Evolutionary conservation across 306 rosid species (phyloP), one percentile per base, ranked within the genome.

Genomic region (Gastrolobium villosum): DNA sequence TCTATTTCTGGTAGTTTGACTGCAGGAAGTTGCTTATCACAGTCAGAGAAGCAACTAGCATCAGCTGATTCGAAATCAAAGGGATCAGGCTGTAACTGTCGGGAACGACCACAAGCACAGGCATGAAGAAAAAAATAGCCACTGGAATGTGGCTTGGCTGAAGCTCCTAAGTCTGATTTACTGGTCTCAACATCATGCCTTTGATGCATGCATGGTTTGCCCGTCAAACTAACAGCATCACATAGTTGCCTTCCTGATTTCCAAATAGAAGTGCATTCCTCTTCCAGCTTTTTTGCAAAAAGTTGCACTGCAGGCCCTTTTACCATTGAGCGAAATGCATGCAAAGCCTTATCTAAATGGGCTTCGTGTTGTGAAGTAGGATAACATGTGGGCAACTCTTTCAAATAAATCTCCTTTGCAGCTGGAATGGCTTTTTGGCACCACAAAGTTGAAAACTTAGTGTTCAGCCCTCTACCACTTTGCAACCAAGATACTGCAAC

Each of bases 101-200:
- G 80, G 32, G 95, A 84, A 83, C 95, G 93, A 14, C 98, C 98
- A 84, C 98, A 92, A 74, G 96, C 94, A 88, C 98, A 94, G 31
- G 97, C 92, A 81, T 83, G 94, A 66, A 92, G 90, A 85, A 90
- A 94, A 83, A 89, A 90, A 68, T 85, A 90, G 79, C 95, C 97
- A 83, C 97, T 92, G 59, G 93, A 92, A 88, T 92, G 98, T 48
- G 87, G 81, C 83, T 80, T 85, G 55, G 72, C 56, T 3, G 60
- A 72, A 50, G 68, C 77, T 74, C 79, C 88, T 37, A 50, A 32
- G 71, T 80, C 82, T 40, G 82, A 70, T 59, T 57, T 80, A 67
- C 79, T 73, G 28, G 72, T 77, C 78, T 85, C 86, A 64, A 79
- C 84, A 72, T 85, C 83, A 84, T 94, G 97, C 68, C 94, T 89